Conservation (phyloP, 192 early-diverging fungal species). For the Coemansia sp. region DNA sequence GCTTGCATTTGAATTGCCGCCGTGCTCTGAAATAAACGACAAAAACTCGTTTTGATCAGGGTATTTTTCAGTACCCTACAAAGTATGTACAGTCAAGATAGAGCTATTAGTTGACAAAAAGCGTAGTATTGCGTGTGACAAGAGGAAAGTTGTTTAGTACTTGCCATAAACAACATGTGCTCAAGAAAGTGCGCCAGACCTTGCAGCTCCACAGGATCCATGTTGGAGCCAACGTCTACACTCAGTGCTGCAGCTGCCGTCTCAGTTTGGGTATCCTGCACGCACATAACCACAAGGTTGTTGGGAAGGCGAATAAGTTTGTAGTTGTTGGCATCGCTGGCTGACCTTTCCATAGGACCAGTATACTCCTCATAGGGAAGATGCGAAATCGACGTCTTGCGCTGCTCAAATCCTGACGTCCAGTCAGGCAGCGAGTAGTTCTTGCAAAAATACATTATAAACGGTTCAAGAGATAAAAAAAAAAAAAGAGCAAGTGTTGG, state of each 20-base stretch:
- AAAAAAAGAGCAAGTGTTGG: background rate
- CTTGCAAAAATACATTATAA: constrained; percentile 1
- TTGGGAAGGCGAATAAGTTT: constrained; percentile 60
- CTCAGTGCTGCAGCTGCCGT: constrained; percentile 60
- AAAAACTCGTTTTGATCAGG: constrained; percentile 69
- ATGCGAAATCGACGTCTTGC: background rate
- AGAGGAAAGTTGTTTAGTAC: background rate
- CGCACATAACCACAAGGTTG: constrained; percentile 59
- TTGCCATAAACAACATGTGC: constrained; percentile 64
- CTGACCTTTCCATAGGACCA: constrained; percentile 38
- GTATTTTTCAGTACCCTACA: constrained; percentile 67
- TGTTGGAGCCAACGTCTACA: constrained; percentile 64
- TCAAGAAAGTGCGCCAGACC: constrained; percentile 72
- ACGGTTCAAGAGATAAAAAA: background rate
- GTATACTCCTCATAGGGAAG: constrained; percentile 11
- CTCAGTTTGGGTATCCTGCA: constrained; percentile 57
- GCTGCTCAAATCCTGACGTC: constrained; percentile 1
- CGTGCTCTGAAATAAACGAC: constrained; percentile 25
- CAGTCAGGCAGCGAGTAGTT: constrained; percentile 2
- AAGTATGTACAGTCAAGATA: background rate
- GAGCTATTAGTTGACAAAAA: background rate
- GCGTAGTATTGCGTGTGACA: background rate
- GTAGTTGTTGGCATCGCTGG: constrained; percentile 59
- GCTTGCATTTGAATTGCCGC: constrained; percentile 31
- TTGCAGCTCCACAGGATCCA: constrained; percentile 60